Base-by-base conservation (phyloP, 140 eudicot genomes). In the Oenanthe javanica region DNA sequence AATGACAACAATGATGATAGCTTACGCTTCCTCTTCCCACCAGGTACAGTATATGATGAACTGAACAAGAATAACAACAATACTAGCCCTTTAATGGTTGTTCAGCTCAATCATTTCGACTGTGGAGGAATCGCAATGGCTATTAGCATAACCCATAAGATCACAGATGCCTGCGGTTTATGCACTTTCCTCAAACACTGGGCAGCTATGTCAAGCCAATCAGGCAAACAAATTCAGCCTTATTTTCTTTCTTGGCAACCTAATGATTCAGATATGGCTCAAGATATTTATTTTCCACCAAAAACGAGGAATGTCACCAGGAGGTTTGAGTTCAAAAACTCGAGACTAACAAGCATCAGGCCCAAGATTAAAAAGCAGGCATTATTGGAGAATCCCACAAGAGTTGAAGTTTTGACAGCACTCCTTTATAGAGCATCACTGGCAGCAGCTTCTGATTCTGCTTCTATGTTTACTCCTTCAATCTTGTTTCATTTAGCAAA, bases 281-380 rank as follows among this genome's bases (percentile, higher is more conserved):
- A 19, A 9, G 6, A 42, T 14, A 31, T 25, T 23, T 1, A 5
- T 50, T 5, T 3, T 50, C 19, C 49, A 23, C 25, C 48, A 69
- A 31, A 70, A 61, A 67, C 42, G 42, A 70, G 52, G 13, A 49
- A 6, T 11, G 64, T 73, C 49, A 81, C 79, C 38, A 54, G 36
- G 79, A 73, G 48, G 54, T 73, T 81, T 43, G 73, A 72, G 75
- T 73, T 81, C 36, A 16, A 9, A 25, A 75, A 57, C 75, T 42
- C 84, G 23, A 59, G 67, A 42, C 16, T 57, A 10, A 57, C 79
- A 18, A 52, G 23, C 23, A 23, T 75, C 63, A 73, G 75, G 74
- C 64, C 55, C 16, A 51, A 36, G 54, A 71, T 15, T 6, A 10
- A 23, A 13, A 4, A 45, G 6, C 10, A 72, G 36, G 25, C 27